Conservation (phyloP, 805 yeast species). For the Yamadazyma sp. region DNA sequence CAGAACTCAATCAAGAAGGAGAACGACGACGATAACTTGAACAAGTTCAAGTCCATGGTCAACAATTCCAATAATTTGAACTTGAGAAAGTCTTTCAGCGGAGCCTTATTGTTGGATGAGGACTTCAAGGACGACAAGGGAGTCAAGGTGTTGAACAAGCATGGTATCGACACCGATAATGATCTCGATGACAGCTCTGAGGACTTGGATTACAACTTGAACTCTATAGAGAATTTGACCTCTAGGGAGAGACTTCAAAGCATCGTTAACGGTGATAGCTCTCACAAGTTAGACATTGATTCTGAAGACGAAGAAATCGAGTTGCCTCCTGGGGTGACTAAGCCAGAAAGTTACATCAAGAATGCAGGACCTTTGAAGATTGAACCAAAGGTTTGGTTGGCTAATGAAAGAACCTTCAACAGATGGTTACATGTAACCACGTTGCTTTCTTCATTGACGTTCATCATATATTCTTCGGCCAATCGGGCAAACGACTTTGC, state of each 20-base stretch:
- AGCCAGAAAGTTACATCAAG: constrained; percentile 76
- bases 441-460: constrained; percentile 79
- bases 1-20: constrained; percentile 49
- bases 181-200: constrained; percentile 21
- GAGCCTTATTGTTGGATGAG: constrained; percentile 43
- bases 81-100: constrained; percentile 42
- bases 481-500: constrained; percentile 60
- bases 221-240: constrained; percentile 1
- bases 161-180: constrained; percentile 8
- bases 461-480: constrained; percentile 77
- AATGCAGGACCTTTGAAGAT: constrained; percentile 91
- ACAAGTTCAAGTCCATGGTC: constrained; percentile 43
- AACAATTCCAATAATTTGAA: constrained; percentile 27
- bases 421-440: constrained; percentile 93
- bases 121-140: constrained; percentile 45
- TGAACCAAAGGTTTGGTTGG: constrained; percentile 98
- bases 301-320: constrained; percentile 82
- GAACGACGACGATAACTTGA: constrained; percentile 45
- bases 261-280: neutral
- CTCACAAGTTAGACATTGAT: constrained; percentile 59
- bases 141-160: neutral
- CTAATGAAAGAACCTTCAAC: constrained; percentile 95
- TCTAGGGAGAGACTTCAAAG: constrained; percentile 4
- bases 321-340: constrained; percentile 85
- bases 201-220: constrained; percentile 24